Base-by-base conservation (phyloP, 1,284 basidiomycete species). In the Thecaphora thlaspeos region DNA sequence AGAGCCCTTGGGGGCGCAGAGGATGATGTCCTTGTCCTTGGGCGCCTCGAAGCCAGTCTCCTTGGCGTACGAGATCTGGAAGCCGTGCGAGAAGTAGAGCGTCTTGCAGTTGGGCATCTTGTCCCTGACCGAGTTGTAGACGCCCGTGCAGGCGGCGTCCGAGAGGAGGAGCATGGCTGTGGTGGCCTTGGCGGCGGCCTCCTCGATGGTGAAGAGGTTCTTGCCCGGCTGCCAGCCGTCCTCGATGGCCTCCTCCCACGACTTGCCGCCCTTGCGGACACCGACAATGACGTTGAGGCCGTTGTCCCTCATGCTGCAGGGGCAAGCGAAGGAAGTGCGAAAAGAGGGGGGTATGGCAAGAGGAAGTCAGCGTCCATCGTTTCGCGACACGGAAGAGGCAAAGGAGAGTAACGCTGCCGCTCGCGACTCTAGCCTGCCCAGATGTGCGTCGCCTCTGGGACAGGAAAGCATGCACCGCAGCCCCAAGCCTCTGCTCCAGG, bases 131-230 rank as follows among this genome's bases (percentile, higher is more conserved):
- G 85, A 82, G 43, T 87, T 83, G 94, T 94, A 99, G 36, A 92
- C 96, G 79, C 88, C 85, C 28, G 91, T 92, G 82, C 98, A 95
- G 28, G 94, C 94, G 47, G 95, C 95, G 79, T 99, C 95, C 49
- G 93, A 97, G 71, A 99, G 87, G 55, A 99, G 84, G 85, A 97
- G 97, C 95, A 98, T 98, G 85, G 98, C 90, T 84, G 97, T 95
- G 37, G 94, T 95, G 46, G 94, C 95, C 72, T 85, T 86, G 71
- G 88, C 84, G 81, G 97, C 96, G 65, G 95, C 95, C 81, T 97
- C 93, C 76, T 97, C 91, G 75, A 99, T 97, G 75, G 92, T 84
- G 85, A 99, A 98, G 72, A 99, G 87, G 69, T 90, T 96, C 85
- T 97, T 88, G 71, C 93, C 94, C 45, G 94, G 93, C 68, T 90